phyloP scores from a whole-genome alignment of 2,329 filamentous ascomycete species.

The Beauveria bassiana region DNA sequence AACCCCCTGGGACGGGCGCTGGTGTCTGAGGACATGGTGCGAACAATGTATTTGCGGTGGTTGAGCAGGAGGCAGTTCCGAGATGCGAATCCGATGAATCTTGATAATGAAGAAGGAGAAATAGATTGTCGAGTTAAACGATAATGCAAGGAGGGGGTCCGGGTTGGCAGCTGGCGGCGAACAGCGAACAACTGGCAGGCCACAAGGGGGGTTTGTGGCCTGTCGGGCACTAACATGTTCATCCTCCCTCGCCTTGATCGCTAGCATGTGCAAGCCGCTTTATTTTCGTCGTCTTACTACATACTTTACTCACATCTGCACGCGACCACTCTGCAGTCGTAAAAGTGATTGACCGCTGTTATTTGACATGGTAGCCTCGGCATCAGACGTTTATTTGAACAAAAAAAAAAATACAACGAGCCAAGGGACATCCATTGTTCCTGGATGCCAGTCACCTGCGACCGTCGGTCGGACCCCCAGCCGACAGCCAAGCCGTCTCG shows the following conservation, averaged over 20 bases:
- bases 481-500: no score
- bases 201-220: background rate
- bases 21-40: background rate
- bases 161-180: slow-evolving; percentile 5
- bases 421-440: background rate
- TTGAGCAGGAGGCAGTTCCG: background rate
- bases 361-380: background rate
- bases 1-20: background rate
- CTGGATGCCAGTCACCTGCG: background rate
- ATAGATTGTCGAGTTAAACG: background rate
- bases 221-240: background rate
- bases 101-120: background rate
- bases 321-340: background rate
- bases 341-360: background rate
- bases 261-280: slow-evolving; percentile 9
- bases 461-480: background rate
- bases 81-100: background rate
- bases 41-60: background rate
- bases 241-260: no score
- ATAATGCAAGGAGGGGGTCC: background rate
- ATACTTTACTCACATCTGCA: background rate
- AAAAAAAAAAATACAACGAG: background rate
- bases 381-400: background rate
- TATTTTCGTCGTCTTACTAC: slow-evolving; percentile 11
- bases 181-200: background rate